Evolutionary conservation across 257 asterid species (phyloP).

Genomic region (Coffea canephora): DNA sequence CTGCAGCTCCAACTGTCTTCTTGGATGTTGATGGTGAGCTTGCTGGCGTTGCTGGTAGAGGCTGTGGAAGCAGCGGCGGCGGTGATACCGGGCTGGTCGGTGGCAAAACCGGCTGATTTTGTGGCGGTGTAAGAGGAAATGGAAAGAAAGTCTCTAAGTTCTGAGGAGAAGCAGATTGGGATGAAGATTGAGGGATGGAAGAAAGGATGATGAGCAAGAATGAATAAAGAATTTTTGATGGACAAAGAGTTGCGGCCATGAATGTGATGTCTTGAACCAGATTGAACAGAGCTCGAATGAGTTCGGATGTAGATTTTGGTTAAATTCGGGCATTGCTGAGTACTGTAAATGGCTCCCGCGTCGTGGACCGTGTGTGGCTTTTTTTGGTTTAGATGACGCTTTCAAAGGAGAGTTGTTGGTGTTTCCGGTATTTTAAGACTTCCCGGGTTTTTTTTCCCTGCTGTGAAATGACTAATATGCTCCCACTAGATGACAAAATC

Average conservation of each 20-base stretch:
- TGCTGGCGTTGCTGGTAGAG: conserved; percentile 21
- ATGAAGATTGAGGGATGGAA: conserved; percentile 29
- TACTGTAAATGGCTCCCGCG: not conserved
- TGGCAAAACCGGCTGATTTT: conserved; percentile 5
- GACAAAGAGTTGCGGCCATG: conserved; percentile 40
- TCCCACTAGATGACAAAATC: conserved; percentile 1
- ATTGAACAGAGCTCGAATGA: conserved; percentile 17
- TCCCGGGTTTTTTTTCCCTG: not conserved
- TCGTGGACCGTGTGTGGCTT: not conserved
- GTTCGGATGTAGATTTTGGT: conserved; percentile 16
- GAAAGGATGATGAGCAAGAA: conserved; percentile 31
- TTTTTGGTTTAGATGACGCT: conserved; percentile 34
- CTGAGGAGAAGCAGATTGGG: conserved; percentile 45
- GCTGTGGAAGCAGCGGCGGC: conserved; percentile 20
- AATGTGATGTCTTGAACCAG: conserved; percentile 21
- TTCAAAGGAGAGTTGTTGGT: conserved; percentile 62
- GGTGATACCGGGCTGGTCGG: conserved; percentile 6
- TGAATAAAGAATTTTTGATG: conserved; percentile 20
- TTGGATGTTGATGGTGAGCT: conserved; percentile 30
- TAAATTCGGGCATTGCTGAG: conserved; percentile 45
- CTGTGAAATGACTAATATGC: conserved; percentile 21
- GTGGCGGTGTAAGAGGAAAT: conserved; percentile 23
- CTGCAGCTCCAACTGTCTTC: conserved; percentile 61
- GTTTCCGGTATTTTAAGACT: conserved; percentile 34
- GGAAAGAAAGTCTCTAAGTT: conserved; percentile 71